Conservation (phyloP, 371 early-diverging fungal species). For the Rhizopus delemar region DNA sequence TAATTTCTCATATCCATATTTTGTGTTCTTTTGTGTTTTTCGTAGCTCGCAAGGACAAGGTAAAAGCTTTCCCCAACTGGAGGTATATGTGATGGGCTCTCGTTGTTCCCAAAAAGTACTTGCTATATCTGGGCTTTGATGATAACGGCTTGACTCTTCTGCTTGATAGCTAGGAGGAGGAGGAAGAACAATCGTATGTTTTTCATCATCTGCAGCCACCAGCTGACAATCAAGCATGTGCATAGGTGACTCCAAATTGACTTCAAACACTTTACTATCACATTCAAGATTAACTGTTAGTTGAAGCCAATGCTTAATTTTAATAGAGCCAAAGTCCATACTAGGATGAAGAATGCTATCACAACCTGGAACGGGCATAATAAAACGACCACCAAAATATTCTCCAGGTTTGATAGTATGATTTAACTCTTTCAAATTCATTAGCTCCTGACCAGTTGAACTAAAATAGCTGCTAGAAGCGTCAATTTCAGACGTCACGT, state of each 20-base stretch:
- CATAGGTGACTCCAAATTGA: constrained; percentile 33
- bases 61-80: constrained; percentile 34
- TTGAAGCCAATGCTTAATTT: constrained; percentile 38
- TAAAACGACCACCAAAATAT: constrained; percentile 44
- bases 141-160: constrained; percentile 23
- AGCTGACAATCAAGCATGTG: constrained; percentile 45
- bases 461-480: no score
- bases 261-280: constrained; percentile 26
- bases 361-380: constrained; percentile 41
- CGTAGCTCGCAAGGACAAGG: constrained; percentile 38
- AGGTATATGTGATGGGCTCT: constrained; percentile 31
- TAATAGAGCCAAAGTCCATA: constrained; percentile 29
- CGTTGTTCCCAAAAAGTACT: constrained; percentile 41
- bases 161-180: constrained; percentile 82
- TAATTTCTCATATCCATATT: neutral
- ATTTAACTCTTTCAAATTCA: constrained; percentile 37
- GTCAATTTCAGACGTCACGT: no score
- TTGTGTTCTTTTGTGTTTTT: constrained; percentile 13
- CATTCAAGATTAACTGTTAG: constrained; percentile 28
- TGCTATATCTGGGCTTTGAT: neutral
- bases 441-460: neutral
- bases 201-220: constrained; percentile 40
- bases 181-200: constrained; percentile 76
- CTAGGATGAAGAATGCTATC: constrained; percentile 31
- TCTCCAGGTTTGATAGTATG: constrained; percentile 33